Conservation (phyloP, 176 grass and related monocot species). For the Carex scoparia region DNA sequence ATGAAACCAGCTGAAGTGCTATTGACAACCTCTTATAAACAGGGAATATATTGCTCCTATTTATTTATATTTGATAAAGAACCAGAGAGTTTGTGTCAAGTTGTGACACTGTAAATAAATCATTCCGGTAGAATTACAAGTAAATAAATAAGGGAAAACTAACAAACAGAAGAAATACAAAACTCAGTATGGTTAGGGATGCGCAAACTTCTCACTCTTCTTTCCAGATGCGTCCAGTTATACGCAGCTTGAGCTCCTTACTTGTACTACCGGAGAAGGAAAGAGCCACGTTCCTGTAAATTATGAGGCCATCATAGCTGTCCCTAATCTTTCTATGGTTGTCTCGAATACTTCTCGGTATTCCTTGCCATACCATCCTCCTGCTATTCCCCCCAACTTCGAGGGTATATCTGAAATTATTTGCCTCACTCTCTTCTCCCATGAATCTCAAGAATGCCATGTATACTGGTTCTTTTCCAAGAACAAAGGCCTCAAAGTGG, state of each 20-base stretch:
- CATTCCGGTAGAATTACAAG: conserved; percentile 2
- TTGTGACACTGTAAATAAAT: conserved; percentile 9
- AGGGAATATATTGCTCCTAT: not conserved
- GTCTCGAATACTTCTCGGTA: conserved; percentile 27
- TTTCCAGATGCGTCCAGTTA: conserved; percentile 27
- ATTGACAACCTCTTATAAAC: not conserved
- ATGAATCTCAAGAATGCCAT: conserved; percentile 28
- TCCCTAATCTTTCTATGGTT: conserved; percentile 27
- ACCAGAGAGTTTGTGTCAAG: not conserved
- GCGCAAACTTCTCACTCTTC: conserved; percentile 10
- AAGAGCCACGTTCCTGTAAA: conserved; percentile 17
- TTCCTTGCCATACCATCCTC: conserved; percentile 27
- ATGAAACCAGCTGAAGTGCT: not conserved
- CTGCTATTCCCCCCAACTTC: conserved; percentile 25
- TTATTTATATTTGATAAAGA: not conserved
- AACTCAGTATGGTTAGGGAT: not conserved
- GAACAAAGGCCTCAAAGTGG: conserved; percentile 23
- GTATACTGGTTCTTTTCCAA: conserved; percentile 19
- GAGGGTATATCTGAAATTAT: conserved; percentile 28
- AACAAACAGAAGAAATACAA: not conserved
- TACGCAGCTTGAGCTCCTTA: conserved; percentile 15
- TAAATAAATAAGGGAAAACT: not conserved
- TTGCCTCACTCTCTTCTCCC: conserved; percentile 26
- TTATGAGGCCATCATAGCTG: conserved; percentile 25
- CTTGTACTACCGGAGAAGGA: not conserved